Base-by-base conservation (phyloP, 2,329 filamentous ascomycete species). In the Penicillium sp. region DNA sequence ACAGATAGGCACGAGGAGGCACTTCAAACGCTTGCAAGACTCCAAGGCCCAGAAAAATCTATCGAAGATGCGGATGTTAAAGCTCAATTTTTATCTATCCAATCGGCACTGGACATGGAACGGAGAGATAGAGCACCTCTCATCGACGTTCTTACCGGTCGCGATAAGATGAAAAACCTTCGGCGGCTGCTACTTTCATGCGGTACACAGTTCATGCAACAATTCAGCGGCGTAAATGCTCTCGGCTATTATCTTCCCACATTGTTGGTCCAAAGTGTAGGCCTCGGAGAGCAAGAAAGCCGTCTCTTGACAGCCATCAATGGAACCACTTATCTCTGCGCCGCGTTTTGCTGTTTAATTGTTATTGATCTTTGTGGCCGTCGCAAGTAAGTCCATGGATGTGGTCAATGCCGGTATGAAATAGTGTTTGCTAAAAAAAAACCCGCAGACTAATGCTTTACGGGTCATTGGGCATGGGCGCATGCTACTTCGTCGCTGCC, bases 201-300 rank as follows among this genome's bases (percentile, higher is more conserved):
- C 4, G 72, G 75, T 2, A 73, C 71, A 1, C 75, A 79, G 42
- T 78, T 78, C 43, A 78, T 79, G 68, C 76, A 79, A 41, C 73
- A 75, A 46, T 62, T 74, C 10, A 61, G 56, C 26, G 72, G 72
- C 7, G 55, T 66, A 17, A 66, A 61, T 32, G 46, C 48, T 4
- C 24, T 49, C 0, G 30, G 18, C 7, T 54, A 54, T 24, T 60
- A 62, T 33, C 20, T 60, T 2, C 53, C 56, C 1, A 51, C 52
- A 23, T 17, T 62, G 2, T 30, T 61, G 9, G 44, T 51, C 7
- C 30, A 55, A 17, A 50, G 43, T 12, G 48, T 62, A 15, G 56
- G 54, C 2, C 39, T 62, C 10, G 21, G 20, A 4, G 42, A 57
- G 20, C 17, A 47, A 13, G 34, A 44, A 15, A 34, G 42, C 29